These are phyloP conservation scores for Pinus taeda DNA, from an alignment of 75 land plant genomes.

Conservation along the genomic window DNA sequence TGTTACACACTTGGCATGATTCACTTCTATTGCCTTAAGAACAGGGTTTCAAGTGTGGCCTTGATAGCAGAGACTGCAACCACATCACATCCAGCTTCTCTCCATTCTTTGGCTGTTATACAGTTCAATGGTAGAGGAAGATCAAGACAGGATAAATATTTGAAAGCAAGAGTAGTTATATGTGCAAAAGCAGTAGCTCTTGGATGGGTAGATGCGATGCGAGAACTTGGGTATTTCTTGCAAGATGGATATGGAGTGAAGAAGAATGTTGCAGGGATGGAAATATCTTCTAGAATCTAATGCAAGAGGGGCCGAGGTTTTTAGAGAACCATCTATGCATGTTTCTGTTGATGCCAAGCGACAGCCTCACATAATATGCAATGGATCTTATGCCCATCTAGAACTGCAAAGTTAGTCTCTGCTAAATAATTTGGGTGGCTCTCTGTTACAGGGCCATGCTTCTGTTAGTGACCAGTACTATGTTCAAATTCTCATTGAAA, in stretches of 20 bases:
- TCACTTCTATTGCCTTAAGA: constrained; percentile 16
- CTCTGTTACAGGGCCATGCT: too few relatives aligned
- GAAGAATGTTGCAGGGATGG: constrained; percentile 21
- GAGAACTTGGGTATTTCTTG: constrained; percentile 37
- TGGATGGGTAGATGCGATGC: constrained; percentile 33
- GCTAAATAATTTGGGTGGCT: too few relatives aligned
- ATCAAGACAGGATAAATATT: constrained; percentile 24
- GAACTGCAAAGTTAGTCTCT: too few relatives aligned
- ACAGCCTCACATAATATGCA: constrained; percentile 1
- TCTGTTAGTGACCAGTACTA: neutral
- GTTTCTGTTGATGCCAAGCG: constrained; percentile 11
- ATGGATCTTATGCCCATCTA: neutral
- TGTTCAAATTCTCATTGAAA: too few relatives aligned
- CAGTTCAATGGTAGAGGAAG: constrained; percentile 41
- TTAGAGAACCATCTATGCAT: constrained; percentile 12
- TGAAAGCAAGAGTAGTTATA: constrained; percentile 26
- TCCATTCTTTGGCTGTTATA: constrained; percentile 27
- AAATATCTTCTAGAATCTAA: constrained; percentile 24
- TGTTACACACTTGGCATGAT: constrained; percentile 61
- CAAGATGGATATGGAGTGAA: constrained; percentile 31
- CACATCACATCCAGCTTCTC: constrained; percentile 29
- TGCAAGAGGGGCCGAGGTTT: constrained; percentile 29
- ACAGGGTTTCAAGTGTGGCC: constrained; percentile 8
- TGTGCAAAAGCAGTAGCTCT: constrained; percentile 32
- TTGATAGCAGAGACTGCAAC: constrained; percentile 34